Evolutionary conservation across 164 flowering plant genomes (phyloP), one percentile per base, ranked within the genome.

Genomic region (grape (Vitis vinifera)): DNA sequence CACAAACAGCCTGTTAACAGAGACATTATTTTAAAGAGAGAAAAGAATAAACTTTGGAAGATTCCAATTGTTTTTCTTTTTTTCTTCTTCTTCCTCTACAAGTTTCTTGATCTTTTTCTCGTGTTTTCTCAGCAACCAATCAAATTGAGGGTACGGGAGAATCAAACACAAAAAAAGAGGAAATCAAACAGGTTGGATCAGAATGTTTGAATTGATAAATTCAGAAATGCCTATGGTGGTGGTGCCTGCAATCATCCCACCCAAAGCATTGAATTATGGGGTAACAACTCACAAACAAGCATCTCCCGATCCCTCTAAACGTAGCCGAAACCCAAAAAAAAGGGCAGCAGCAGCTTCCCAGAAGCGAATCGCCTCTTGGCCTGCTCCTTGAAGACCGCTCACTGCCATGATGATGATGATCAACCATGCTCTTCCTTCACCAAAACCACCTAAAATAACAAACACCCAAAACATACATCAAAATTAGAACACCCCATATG

Each of bases 261-360:
- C 88, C 83, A 55, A 84, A 83, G 71, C 88, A 84, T 66, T 73
- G 86, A 44, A 86, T 50, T 5, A 86, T 51, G 1, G 89, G 89
- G 69, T 66, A 86, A 72, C 83, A 84, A 58, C 73, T 69, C 15
- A 81, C 81, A 69, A 82, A 84, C 17, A 78, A 0, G 73, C 87
- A 82, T 61, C 87, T 80, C 37, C 85, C 79, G 10, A 84, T 52
- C 47, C 81, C 78, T 73, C 77, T 79, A 48, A 73, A 73, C 1
- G 74, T 48, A 1, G 63, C 76, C 30, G 86, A 78, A 6, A 80
- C 55, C 44, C 70, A 6, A 10, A 67, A 53, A 64, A 81, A 79
- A 4, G 82, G 84, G 77, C 82, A 83, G 57, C 87, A 75, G 44
- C 79, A 79, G 13, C 71, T 51, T 13, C 60, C 59, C 59, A 62